These are phyloP conservation scores for Lipomyces sp. DNA, from an alignment of 805 yeast genomes.

Conservation along the genomic window DNA sequence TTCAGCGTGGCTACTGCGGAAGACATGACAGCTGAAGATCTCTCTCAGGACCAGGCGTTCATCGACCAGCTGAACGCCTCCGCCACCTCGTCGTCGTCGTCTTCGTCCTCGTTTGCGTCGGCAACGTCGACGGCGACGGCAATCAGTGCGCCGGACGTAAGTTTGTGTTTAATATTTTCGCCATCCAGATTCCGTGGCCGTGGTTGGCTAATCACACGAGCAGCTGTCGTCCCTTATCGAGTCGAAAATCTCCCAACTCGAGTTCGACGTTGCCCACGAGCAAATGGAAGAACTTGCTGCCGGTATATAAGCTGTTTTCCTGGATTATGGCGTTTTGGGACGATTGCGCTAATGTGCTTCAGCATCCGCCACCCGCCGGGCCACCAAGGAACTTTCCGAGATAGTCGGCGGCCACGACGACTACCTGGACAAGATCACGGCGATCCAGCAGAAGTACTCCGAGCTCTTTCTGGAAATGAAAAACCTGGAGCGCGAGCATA, in stretches of 20 bases:
- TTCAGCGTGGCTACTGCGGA: too few relatives aligned
- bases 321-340: too few relatives aligned
- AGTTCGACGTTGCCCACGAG: background rate
- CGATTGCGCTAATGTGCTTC: background rate
- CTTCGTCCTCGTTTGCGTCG: background rate
- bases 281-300: background rate
- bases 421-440: conserved; percentile 19
- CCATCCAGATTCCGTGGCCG: too few relatives aligned
- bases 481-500: conserved; percentile 24
- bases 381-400: conserved; percentile 8
- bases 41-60: conserved; percentile 15
- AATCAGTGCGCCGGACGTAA: background rate
- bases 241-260: background rate
- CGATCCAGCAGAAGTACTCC: conserved; percentile 24
- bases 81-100: background rate
- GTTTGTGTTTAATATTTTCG: too few relatives aligned
- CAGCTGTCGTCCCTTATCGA: background rate
- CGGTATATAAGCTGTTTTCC: background rate
- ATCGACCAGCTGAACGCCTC: conserved; percentile 16
- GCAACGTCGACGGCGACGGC: background rate
- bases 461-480: conserved; percentile 25
- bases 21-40: conserved; percentile 12
- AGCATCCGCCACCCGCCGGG: conserved; percentile 5
- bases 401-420: conserved; percentile 12
- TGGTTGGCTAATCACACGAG: background rate